These are phyloP conservation scores for Penicillium decumbens DNA, from an alignment of 2,329 filamentous ascomycete genomes.

Conservation along the genomic window DNA sequence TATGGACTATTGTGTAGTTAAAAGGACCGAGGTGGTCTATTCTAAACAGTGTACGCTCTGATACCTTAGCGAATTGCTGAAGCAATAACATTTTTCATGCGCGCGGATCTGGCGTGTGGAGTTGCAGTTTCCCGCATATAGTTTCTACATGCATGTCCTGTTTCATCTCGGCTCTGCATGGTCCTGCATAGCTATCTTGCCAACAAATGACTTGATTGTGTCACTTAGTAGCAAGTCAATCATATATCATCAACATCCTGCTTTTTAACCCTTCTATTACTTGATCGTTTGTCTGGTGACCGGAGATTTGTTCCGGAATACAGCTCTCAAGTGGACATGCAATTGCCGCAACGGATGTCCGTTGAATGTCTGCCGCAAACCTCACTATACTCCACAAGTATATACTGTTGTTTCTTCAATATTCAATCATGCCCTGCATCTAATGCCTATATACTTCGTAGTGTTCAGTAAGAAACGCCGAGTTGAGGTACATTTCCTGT, in stretches of 20 bases:
- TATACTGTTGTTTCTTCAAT: background rate
- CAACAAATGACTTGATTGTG: background rate
- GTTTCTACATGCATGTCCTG: background rate
- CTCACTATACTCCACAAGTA: background rate
- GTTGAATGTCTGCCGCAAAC: background rate
- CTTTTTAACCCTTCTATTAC: background rate
- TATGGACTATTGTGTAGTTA: no score
- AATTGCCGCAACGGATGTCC: background rate
- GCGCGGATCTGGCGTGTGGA: constrained; percentile 23
- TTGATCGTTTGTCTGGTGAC: background rate
- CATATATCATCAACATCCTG: background rate
- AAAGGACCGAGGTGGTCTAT: background rate
- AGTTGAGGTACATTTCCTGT: background rate
- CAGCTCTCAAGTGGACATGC: background rate
- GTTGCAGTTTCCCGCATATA: constrained; percentile 4
- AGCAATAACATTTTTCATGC: constrained; percentile 7
- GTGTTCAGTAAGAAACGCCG: background rate
- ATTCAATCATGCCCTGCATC: background rate
- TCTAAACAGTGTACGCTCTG: background rate
- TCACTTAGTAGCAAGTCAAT: background rate
- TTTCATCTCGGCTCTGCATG: background rate
- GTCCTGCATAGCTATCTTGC: background rate
- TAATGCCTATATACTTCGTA: background rate
- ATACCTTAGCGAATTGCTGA: background rate
- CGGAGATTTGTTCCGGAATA: constrained; percentile 1